Evolutionary conservation across 805 yeast genomes (phyloP).

Genomic region (Nakazawaea pomicola): DNA sequence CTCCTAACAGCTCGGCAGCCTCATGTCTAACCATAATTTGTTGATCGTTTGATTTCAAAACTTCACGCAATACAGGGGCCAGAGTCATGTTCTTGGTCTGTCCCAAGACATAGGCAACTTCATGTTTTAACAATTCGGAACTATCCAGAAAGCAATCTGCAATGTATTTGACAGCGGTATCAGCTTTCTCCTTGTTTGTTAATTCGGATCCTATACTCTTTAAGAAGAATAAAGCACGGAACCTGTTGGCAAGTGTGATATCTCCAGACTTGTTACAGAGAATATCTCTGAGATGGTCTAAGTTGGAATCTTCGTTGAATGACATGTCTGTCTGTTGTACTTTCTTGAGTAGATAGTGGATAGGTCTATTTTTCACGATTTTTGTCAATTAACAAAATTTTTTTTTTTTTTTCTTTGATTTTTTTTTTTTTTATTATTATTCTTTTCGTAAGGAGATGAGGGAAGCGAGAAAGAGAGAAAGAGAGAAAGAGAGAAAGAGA

Average conservation of each 20-base stretch:
- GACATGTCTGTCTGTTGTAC: not conserved
- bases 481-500: too few relatives aligned
- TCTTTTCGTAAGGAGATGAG: not conserved
- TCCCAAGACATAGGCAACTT: slow-evolving; percentile 95
- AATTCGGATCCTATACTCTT: slow-evolving; percentile 83
- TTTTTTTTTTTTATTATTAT: not conserved
- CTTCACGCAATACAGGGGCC: slow-evolving; percentile 69
- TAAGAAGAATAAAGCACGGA: slow-evolving; percentile 89
- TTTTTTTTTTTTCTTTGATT: not conserved
- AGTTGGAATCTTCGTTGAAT: slow-evolving; percentile 23
- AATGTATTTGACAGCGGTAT: slow-evolving; percentile 71
- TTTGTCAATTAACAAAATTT: not conserved
- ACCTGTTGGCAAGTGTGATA: slow-evolving; percentile 76
- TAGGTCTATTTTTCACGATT: not conserved
- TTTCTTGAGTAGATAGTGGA: too few relatives aligned
- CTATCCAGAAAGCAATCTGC: slow-evolving; percentile 77
- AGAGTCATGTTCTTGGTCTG: slow-evolving; percentile 85
- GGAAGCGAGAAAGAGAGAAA: too few relatives aligned
- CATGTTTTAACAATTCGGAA: slow-evolving; percentile 92
- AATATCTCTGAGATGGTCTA: slow-evolving; percentile 71
- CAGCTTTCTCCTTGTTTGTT: slow-evolving; percentile 44
- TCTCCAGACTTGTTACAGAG: slow-evolving; percentile 61
- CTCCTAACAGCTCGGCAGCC: slow-evolving; percentile 98
- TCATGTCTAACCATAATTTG: slow-evolving; percentile 98
- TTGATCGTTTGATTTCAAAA: slow-evolving; percentile 60